These are phyloP conservation scores for Aspergillus nanangensis DNA, from an alignment of 495 filamentous ascomycete genomes.

Conservation along the genomic window DNA sequence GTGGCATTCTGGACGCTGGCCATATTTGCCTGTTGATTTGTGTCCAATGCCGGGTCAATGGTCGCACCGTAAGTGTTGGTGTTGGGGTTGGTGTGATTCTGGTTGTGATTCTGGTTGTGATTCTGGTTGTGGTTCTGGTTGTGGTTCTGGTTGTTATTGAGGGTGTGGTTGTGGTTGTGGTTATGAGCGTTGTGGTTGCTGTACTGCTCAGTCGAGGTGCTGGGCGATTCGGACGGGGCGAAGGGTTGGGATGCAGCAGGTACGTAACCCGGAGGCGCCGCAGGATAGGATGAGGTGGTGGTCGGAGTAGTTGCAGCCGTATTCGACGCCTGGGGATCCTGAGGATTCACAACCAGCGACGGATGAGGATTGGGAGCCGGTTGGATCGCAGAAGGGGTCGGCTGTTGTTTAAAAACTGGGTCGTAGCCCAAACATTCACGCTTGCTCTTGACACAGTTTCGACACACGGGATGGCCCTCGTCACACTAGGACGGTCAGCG, in stretches of 20 bases:
- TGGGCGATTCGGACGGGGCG: constrained; percentile 46
- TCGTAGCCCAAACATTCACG: constrained; percentile 97
- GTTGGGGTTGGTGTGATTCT: too few species aligned
- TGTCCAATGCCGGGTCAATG: constrained; percentile 75
- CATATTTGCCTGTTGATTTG: constrained; percentile 23
- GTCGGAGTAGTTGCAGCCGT: constrained; percentile 16
- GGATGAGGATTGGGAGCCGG: constrained; percentile 59
- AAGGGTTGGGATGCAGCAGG: constrained; percentile 60
- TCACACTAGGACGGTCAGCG: constrained; percentile 67
- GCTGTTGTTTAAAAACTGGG: constrained; percentile 91
- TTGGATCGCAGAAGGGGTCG: constrained; percentile 71
- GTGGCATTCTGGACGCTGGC: constrained; percentile 33
- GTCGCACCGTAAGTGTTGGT: constrained; percentile 62
- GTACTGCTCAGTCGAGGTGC: constrained; percentile 43
- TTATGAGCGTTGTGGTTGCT: constrained; percentile 47
- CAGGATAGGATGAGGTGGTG: constrained; percentile 31
- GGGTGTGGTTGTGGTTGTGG: constrained; percentile 1
- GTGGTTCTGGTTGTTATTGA: neutral
- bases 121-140: too few species aligned
- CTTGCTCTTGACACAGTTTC: constrained; percentile 98
- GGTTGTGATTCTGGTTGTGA: constrained; percentile 10
- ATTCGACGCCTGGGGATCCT: too few species aligned
- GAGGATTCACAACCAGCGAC: constrained; percentile 42
- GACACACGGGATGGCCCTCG: constrained; percentile 89
- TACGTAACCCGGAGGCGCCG: constrained; percentile 54